Conservation (phyloP, 306 rosid species). For the Vigna unguiculata region DNA sequence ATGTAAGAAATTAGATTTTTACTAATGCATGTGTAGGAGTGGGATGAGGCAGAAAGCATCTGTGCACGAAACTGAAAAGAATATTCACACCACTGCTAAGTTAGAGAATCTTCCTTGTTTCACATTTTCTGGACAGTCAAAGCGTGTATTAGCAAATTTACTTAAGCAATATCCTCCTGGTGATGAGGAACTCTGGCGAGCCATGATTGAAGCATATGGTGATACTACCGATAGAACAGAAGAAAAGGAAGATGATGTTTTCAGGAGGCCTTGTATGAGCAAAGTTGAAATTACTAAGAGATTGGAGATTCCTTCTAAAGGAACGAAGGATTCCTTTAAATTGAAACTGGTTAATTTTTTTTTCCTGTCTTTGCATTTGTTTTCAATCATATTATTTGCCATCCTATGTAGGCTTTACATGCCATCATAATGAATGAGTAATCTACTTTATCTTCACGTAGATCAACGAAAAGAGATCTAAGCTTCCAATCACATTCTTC, state of each 20-base stretch:
- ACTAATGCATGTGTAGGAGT: slow-evolving; percentile 42
- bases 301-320: slow-evolving; percentile 51
- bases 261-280: slow-evolving; percentile 57
- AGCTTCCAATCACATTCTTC: slow-evolving; percentile 85
- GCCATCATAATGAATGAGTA: not conserved
- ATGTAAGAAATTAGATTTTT: slow-evolving; percentile 17
- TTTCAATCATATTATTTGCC: slow-evolving; percentile 22
- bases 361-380: not conserved
- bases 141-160: slow-evolving; percentile 53
- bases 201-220: slow-evolving; percentile 34
- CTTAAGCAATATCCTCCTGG: slow-evolving; percentile 72
- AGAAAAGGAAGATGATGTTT: slow-evolving; percentile 53
- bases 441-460: slow-evolving; percentile 50
- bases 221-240: slow-evolving; percentile 3
- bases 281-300: slow-evolving; percentile 59
- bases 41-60: slow-evolving; percentile 49
- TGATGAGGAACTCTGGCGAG: slow-evolving; percentile 50
- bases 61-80: slow-evolving; percentile 49
- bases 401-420: slow-evolving; percentile 18
- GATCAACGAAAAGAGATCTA: slow-evolving; percentile 62
- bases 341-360: slow-evolving; percentile 63
- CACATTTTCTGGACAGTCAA: slow-evolving; percentile 60
- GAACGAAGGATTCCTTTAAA: slow-evolving; percentile 38
- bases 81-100: slow-evolving; percentile 7
- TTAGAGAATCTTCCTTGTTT: slow-evolving; percentile 37